Conservation (phyloP, 148 eudicot genomes). For the Cornus controversa region DNA sequence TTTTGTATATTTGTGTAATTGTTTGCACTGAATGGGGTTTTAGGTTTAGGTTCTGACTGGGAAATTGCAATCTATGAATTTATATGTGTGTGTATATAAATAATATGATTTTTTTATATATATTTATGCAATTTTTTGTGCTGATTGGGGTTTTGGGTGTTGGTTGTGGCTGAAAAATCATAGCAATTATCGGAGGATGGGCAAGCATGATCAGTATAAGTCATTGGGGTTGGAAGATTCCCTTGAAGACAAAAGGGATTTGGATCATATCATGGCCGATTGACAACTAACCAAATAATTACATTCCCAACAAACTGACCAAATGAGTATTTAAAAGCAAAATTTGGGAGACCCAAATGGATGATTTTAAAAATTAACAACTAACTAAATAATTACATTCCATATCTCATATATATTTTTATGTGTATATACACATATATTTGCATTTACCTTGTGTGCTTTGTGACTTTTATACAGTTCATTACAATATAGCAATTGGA, state of each 20-base stretch:
- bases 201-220: slow-evolving; percentile 82
- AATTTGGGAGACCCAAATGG: not conserved
- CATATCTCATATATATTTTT: not conserved
- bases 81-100: not conserved
- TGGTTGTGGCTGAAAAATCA: slow-evolving; percentile 4
- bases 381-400: not conserved
- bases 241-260: slow-evolving; percentile 73
- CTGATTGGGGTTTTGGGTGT: not conserved
- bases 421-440: not conserved
- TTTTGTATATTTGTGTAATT: no score
- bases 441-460: not conserved
- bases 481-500: no score
- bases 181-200: slow-evolving; percentile 85
- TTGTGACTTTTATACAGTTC: not conserved
- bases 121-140: not conserved
- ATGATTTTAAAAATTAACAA: not conserved
- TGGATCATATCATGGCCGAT: slow-evolving; percentile 85
- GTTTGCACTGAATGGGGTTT: not conserved
- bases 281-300: no score
- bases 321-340: no score
- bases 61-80: no score
- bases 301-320: not conserved
- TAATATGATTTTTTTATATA: not conserved
- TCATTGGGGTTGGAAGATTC: slow-evolving; percentile 77
- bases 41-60: not conserved